These are phyloP conservation scores for Wickerhamomyces alni DNA, from an alignment of 805 yeast species.

Conservation along the genomic window DNA sequence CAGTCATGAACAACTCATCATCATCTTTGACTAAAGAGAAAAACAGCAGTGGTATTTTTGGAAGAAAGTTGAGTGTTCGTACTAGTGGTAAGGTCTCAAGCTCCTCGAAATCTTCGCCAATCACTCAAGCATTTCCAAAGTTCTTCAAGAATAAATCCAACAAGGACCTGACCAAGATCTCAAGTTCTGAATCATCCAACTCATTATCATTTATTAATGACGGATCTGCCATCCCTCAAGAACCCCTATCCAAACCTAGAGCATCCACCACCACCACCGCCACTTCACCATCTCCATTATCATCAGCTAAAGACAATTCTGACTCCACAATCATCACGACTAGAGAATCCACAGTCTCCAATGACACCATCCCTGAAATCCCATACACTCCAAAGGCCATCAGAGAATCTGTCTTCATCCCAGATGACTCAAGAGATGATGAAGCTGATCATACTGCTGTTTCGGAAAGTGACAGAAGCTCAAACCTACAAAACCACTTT, in stretches of 20 bases:
- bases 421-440: constrained; percentile 10
- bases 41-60: neutral
- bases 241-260: neutral
- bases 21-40: no score
- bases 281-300: neutral
- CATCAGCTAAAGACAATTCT: no score
- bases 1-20: no score
- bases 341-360: neutral
- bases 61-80: neutral
- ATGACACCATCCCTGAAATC: constrained; percentile 16
- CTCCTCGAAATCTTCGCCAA: constrained; percentile 16
- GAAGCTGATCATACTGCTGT: neutral
- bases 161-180: constrained; percentile 7
- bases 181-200: constrained; percentile 16
- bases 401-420: constrained; percentile 6
- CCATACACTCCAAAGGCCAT: constrained; percentile 18
- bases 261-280: neutral
- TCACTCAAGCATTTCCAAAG: constrained; percentile 18
- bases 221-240: constrained; percentile 10
- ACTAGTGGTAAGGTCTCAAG: neutral
- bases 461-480: neutral
- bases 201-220: constrained; percentile 23
- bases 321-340: no score
- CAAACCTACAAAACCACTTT: neutral
- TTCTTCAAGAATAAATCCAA: constrained; percentile 14